Conservation (phyloP, 768 basidiomycete genomes). For the Rhizopogon roseolus region DNA sequence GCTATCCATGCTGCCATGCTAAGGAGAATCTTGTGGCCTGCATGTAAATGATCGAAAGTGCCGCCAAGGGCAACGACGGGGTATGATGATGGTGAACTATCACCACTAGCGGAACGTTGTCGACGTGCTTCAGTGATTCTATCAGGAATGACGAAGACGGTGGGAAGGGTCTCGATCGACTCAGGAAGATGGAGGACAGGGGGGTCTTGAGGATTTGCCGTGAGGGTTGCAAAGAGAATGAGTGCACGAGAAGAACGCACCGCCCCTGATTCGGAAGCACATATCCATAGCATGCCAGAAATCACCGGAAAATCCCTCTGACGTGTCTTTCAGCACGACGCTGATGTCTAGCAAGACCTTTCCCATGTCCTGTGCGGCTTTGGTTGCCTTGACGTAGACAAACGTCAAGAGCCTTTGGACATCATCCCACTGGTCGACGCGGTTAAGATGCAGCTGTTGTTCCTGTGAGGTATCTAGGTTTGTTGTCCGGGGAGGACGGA, state of each 20-base stretch:
- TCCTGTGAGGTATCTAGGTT: not conserved
- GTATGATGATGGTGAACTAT: conserved; percentile 21
- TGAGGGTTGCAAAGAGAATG: conserved; percentile 5
- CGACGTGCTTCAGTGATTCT: conserved; percentile 3
- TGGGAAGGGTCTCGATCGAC: conserved; percentile 33
- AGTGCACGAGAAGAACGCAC: conserved; percentile 25
- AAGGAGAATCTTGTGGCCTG: conserved; percentile 95
- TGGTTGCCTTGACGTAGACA: conserved; percentile 83
- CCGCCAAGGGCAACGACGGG: conserved; percentile 88
- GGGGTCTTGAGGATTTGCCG: conserved; percentile 26
- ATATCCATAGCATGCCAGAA: conserved; percentile 34
- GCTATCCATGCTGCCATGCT: conserved; percentile 90
- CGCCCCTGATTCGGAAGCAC: conserved; percentile 40
- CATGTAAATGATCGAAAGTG: conserved; percentile 96
- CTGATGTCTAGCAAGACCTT: conserved; percentile 75
- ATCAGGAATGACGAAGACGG: conserved; percentile 13
- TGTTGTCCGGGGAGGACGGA: conserved; percentile 31
- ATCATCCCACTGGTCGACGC: conserved; percentile 52
- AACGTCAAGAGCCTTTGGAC: conserved; percentile 77
- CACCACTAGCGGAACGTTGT: conserved; percentile 2
- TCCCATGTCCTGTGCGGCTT: conserved; percentile 59
- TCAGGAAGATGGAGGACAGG: conserved; percentile 34
- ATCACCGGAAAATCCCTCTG: conserved; percentile 35
- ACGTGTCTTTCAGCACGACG: conserved; percentile 63
- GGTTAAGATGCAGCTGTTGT: conserved; percentile 18